Base-by-base conservation (phyloP, 2,329 filamentous ascomycete species). In the Bretziella fagacearum region DNA sequence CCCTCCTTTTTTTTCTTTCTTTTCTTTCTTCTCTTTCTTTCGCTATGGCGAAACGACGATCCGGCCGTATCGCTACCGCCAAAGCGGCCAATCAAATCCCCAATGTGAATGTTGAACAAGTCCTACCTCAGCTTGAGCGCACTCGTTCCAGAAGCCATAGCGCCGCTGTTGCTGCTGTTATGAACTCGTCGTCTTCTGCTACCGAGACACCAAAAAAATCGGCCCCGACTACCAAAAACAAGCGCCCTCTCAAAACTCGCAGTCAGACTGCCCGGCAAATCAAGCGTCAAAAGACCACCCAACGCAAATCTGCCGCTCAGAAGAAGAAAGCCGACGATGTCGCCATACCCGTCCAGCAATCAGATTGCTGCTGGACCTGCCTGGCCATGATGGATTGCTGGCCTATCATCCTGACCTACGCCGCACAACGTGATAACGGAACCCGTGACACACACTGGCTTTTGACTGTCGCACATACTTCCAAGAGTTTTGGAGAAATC, bases 101-200 rank as follows among this genome's bases (percentile, higher is more conserved):
- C 35, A 22, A 39, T 25, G 25, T 46, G 36, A 43, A 49, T 15
- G 36, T 44, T 5, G 35, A 40, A 8, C 27, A 25, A 26, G 29
- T 49, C 26, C 43, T 49, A 13, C 47, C 27, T 1, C 43, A 42
- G 13, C 43, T 44, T 27, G 47, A 49, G 36, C 47, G 47, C 10
- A 49, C 47, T 10, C 47, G 47, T 22, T 35, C 47, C 26, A 42
- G 43, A 6, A 49, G 47, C 36, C 43, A 49, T 29, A 35, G 36
- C 13, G 47, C 47, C 27, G 47, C 47, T 23, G 27, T 41, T 20
- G 43, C 35, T 23, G 29, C 42, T 26, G 26, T 43, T 15, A 23
- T 23, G 11, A 35, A 35, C 20, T 3, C 32, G n/a, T 15, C 15
- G 8, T 17, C 10, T 44, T 13, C 41, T 10, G 7, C 17, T 3